Evolutionary conservation across 768 basidiomycete genomes (phyloP), one percentile per base, ranked within the genome.

Genomic region (Fomitopsis serialis): DNA sequence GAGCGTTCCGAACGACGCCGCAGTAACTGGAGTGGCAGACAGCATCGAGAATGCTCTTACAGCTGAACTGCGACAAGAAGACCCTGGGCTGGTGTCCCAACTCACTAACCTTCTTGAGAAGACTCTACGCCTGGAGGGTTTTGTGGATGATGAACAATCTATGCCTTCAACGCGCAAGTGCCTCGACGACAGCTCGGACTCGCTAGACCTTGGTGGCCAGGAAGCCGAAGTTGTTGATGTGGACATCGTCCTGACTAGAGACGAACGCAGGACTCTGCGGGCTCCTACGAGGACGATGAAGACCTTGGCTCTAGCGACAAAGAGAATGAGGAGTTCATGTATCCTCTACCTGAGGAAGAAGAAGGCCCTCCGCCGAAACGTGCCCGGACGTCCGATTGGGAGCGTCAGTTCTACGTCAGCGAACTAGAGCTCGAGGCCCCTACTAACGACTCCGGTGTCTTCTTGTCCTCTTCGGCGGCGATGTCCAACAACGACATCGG

Each of bases 171-270:
- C 15, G 12, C 12, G 3, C 1, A 42, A 19, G 5, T 50, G 50
- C 48, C 24, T 13, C 0, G 47, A 56, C 13, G 53, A 48, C 15
- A 6, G 9, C 21, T 42, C 3, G 21, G 15, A 19, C 6, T 21
- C 34, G 22, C 7, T 19, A 10, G 32, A 42, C 19, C 5, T n/a
- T 29, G 9, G 40, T n/a, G 11, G 43, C 47, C 35, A 19, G 48
- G 50, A 24, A 5, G 15, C 23, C 25, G 57, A 51, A 17, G 47
- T 55, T 15, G 48, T 45, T 44, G 56, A 49, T 7, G 69, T 63
- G 24, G 69, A 68, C 17, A 68, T 79, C 11, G 61, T 79, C 29
- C 58, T 78, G 50, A 76, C 75, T 19, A 68, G 73, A 37, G 66
- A 64, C 22, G 78, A 81, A 54, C 67, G 78, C 5, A 54, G 58